These are phyloP conservation scores for Macrotyloma uniflorum DNA, from an alignment of 306 rosid genomes.

Conservation along the genomic window DNA sequence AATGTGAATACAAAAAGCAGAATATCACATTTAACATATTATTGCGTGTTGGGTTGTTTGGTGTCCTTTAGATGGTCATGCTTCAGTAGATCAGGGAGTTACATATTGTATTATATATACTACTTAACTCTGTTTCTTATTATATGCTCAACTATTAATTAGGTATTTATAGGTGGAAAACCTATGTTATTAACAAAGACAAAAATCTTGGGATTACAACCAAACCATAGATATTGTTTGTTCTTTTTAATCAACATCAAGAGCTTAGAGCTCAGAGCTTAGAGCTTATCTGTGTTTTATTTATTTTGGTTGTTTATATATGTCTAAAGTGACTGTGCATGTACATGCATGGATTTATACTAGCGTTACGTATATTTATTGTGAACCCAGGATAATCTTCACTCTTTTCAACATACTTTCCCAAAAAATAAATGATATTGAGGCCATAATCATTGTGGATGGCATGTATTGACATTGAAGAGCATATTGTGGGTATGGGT, in stretches of 20 bases:
- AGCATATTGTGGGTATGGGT: constrained; percentile 45
- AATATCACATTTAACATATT: constrained; percentile 43
- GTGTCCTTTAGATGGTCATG: constrained; percentile 54
- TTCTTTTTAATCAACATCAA: neutral
- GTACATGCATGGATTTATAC: constrained; percentile 41
- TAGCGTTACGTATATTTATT: constrained; percentile 13
- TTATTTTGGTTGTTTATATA: neutral
- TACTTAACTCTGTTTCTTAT: constrained; percentile 8
- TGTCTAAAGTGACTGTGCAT: constrained; percentile 28
- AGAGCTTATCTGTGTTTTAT: neutral
- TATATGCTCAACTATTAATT: constrained; percentile 8
- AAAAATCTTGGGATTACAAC: constrained; percentile 47
- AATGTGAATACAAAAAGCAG: constrained; percentile 54
- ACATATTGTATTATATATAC: constrained; percentile 3
- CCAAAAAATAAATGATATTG: neutral
- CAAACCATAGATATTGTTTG: neutral
- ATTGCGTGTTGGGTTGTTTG: constrained; percentile 46
- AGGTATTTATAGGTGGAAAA: constrained; percentile 31
- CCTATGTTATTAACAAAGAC: constrained; percentile 14
- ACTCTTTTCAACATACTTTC: neutral
- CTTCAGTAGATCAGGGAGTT: constrained; percentile 28
- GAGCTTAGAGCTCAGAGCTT: too few species aligned
- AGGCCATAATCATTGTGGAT: constrained; percentile 13
- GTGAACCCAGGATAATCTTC: neutral
- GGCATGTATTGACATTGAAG: constrained; percentile 17